These are phyloP conservation scores for Chrysophaeum taylorii DNA, from an alignment of 352 stramenopile species.

Conservation along the genomic window DNA sequence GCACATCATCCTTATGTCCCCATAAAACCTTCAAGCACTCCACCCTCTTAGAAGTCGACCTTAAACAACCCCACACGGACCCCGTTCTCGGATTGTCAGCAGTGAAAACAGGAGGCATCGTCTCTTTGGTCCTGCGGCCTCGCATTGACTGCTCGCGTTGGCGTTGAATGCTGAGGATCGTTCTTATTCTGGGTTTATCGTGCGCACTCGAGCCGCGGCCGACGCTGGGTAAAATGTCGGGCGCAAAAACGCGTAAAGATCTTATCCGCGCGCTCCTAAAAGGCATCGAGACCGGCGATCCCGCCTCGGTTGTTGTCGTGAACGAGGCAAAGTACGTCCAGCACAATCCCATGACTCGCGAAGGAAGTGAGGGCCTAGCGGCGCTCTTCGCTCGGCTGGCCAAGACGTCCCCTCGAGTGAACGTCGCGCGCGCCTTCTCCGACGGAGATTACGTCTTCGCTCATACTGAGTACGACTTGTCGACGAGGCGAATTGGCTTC, in stretches of 20 bases:
- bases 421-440: slow-evolving; percentile 17
- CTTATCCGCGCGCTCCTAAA: slow-evolving; percentile 13
- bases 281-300: slow-evolving; percentile 20
- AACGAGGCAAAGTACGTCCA: slow-evolving; percentile 16
- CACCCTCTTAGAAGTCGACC: too few species aligned
- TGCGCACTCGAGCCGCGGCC: too few species aligned
- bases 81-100: too few species aligned
- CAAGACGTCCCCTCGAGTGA: slow-evolving; percentile 20
- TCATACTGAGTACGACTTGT: slow-evolving; percentile 10
- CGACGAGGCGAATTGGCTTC: not conserved
- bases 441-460: slow-evolving; percentile 18
- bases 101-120: too few species aligned
- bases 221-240: too few species aligned
- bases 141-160: too few species aligned
- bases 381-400: slow-evolving; percentile 9
- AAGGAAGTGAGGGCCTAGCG: slow-evolving; percentile 16
- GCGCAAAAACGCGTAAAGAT: slow-evolving; percentile 8
- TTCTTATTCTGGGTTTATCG: too few species aligned
- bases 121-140: too few species aligned
- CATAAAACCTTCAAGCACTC: too few species aligned
- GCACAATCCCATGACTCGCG: slow-evolving; percentile 19
- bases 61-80: too few species aligned
- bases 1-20: too few species aligned
- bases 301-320: slow-evolving; percentile 10
- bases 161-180: too few species aligned